phyloP scores from a whole-genome alignment of 1,139 yeast species.

The Ogataea hybrid region DNA sequence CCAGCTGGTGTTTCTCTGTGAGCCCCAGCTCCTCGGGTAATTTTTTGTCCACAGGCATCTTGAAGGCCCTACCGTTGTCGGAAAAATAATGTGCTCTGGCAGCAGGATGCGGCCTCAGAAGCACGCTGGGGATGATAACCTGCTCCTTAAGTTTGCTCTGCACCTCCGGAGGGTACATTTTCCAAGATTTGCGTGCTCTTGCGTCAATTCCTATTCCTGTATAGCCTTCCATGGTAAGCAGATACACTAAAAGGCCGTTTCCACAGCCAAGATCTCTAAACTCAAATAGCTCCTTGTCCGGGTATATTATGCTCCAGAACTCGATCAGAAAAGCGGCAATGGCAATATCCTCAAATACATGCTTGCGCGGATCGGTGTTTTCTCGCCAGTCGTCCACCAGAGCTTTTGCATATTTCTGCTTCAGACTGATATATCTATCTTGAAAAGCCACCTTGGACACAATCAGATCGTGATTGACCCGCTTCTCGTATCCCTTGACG shows the following conservation, averaged over 20 bases:
- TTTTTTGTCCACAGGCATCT: slow-evolving; percentile 40
- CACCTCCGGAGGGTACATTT: slow-evolving; percentile 60
- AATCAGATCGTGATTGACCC: slow-evolving; percentile 85
- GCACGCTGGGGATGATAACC: slow-evolving; percentile 71
- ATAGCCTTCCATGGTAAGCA: slow-evolving; percentile 76
- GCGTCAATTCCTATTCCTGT: slow-evolving; percentile 88
- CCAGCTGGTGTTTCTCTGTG: slow-evolving; percentile 33
- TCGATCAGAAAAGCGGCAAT: slow-evolving; percentile 95
- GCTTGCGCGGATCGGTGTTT: slow-evolving; percentile 91
- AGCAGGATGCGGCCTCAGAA: slow-evolving; percentile 68
- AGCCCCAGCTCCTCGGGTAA: slow-evolving; percentile 10
- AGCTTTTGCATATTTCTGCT: slow-evolving; percentile 74
- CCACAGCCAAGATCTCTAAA: slow-evolving; percentile 96
- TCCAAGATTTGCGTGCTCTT: slow-evolving; percentile 86
- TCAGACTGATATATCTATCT: slow-evolving; percentile 73
- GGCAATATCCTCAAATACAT: slow-evolving; percentile 94
- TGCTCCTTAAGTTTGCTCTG: slow-evolving; percentile 64
- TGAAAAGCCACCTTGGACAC: slow-evolving; percentile 84
- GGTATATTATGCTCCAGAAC: slow-evolving; percentile 68
- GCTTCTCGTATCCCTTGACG: slow-evolving; percentile 78
- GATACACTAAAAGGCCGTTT: slow-evolving; percentile 80
- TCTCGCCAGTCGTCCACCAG: slow-evolving; percentile 89
- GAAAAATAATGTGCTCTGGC: slow-evolving; percentile 51
- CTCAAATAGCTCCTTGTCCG: slow-evolving; percentile 49
- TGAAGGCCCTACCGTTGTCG: slow-evolving; percentile 62